Evolutionary conservation across 495 filamentous ascomycete species (phyloP).

Genomic region (Penicillium paxilli): DNA sequence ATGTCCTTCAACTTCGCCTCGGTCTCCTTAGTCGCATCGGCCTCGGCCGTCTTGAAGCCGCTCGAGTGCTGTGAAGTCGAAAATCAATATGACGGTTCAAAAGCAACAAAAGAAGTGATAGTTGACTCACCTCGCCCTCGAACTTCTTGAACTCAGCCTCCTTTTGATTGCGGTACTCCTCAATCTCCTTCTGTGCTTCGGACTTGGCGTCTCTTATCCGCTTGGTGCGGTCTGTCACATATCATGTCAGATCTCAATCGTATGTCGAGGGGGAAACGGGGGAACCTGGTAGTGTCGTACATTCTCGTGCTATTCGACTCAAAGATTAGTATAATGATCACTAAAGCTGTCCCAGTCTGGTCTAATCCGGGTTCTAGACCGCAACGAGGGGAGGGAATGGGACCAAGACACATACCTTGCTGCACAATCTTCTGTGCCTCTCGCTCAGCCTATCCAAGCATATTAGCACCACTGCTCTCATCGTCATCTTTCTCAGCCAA

Average conservation of each 20-base stretch:
- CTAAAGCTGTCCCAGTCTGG: not conserved
- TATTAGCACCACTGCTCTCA: not conserved
- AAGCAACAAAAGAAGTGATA: not conserved
- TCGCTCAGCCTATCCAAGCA: constrained; percentile 78
- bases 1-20: constrained; percentile 82
- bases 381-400: not conserved
- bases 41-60: constrained; percentile 84
- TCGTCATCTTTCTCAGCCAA: not conserved
- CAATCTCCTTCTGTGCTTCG: constrained; percentile 97
- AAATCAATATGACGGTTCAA: not conserved
- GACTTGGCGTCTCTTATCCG: constrained; percentile 91
- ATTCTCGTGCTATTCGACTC: constrained; percentile 63
- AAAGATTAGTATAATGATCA: not conserved
- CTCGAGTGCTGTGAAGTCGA: constrained; percentile 69
- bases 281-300: constrained; percentile 40
- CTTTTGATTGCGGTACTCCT: constrained; percentile 86
- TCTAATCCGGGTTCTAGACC: not conserved
- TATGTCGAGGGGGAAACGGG: constrained; percentile 4
- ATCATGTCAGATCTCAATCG: constrained; percentile 9
- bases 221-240: constrained; percentile 82
- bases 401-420: constrained; percentile 58
- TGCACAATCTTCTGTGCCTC: constrained; percentile 99
- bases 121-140: constrained; percentile 73
- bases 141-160: constrained; percentile 95
- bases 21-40: constrained; percentile 80